phyloP scores from a whole-genome alignment of 2,329 filamentous ascomycete genomes.

The Monilinia laxa region DNA sequence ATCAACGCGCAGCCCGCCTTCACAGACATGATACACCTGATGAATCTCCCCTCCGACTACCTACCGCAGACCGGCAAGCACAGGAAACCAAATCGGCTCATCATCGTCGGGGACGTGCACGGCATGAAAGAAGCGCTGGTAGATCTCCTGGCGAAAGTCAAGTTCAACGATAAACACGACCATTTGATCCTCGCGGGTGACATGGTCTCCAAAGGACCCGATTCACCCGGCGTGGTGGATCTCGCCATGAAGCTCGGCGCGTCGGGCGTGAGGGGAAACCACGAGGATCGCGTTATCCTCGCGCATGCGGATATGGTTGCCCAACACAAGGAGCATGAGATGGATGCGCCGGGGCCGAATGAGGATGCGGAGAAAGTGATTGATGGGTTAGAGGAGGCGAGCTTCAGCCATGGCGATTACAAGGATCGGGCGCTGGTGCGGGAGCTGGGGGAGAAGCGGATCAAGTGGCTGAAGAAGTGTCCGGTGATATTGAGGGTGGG shows the following conservation, averaged over 20 bases:
- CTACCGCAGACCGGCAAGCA: constrained; percentile 40
- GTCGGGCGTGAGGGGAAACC: constrained; percentile 84
- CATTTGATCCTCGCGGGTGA: constrained; percentile 77
- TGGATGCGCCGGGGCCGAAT: constrained; percentile 30
- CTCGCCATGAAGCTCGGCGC: constrained; percentile 72
- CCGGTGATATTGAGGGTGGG: constrained; percentile 79
- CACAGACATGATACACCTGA: constrained; percentile 36
- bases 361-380: constrained; percentile 37
- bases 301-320: constrained; percentile 49
- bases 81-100: constrained; percentile 56
- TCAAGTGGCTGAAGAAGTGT: constrained; percentile 66
- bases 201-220: constrained; percentile 81
- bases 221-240: constrained; percentile 75
- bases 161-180: constrained; percentile 63
- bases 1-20: constrained; percentile 30
- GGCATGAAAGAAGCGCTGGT: constrained; percentile 72
- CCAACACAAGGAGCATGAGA: constrained; percentile 37
- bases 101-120: constrained; percentile 90
- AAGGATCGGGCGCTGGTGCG: constrained; percentile 37
- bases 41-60: constrained; percentile 35
- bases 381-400: constrained; percentile 34
- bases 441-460: constrained; percentile 51
- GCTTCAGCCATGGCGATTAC: constrained; percentile 36
- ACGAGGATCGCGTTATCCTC: constrained; percentile 83
- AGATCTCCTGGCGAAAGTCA: constrained; percentile 64